Percentiles rank a stretch among this genome's conserved stretches.
phyloP scores from a whole-genome alignment of 371 early-diverging fungal species.

The Cokeromyces recurvatus region DNA sequence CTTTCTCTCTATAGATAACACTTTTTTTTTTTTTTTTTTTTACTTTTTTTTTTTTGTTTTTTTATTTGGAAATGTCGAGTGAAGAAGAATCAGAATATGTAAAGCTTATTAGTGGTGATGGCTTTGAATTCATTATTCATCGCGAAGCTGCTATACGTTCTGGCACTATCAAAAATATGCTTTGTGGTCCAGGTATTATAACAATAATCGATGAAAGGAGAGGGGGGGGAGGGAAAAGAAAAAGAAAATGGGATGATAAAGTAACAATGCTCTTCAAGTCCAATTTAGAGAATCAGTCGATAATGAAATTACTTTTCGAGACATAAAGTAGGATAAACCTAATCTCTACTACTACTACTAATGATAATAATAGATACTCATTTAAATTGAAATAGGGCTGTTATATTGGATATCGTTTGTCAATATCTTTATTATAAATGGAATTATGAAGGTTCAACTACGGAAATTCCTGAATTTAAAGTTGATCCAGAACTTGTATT shows the following conservation, averaged over 20 bases:
- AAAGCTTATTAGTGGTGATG: slow-evolving; percentile 83
- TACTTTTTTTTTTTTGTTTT: no score
- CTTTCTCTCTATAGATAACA: no score
- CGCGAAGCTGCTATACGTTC: slow-evolving; percentile 87
- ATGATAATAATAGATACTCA: no score
- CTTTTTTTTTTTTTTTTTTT: no score
- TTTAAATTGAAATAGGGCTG: slow-evolving; percentile 67
- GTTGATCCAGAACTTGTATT: slow-evolving; percentile 87
- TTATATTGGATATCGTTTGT: slow-evolving; percentile 89
- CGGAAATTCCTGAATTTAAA: slow-evolving; percentile 84
- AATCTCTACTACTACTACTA: background rate
- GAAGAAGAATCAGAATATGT: slow-evolving; percentile 60
- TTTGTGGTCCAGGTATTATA: slow-evolving; percentile 69
- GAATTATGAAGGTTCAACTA: slow-evolving; percentile 59
- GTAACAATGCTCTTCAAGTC: no score
- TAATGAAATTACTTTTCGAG: slow-evolving; percentile 82
- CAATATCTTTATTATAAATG: slow-evolving; percentile 85
- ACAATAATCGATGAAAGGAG: background rate
- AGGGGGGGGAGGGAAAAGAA: no score
- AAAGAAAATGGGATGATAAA: no score
- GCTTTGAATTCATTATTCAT: slow-evolving; percentile 86
- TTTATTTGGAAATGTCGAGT: no score
- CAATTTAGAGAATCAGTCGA: slow-evolving; percentile 89
- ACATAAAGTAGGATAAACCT: slow-evolving; percentile 77
- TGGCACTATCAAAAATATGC: slow-evolving; percentile 91